Percentiles rank a stretch among this genome's conserved stretches.
phyloP scores from a whole-genome alignment of 768 basidiomycete genomes.

The Boletus rex-veris region DNA sequence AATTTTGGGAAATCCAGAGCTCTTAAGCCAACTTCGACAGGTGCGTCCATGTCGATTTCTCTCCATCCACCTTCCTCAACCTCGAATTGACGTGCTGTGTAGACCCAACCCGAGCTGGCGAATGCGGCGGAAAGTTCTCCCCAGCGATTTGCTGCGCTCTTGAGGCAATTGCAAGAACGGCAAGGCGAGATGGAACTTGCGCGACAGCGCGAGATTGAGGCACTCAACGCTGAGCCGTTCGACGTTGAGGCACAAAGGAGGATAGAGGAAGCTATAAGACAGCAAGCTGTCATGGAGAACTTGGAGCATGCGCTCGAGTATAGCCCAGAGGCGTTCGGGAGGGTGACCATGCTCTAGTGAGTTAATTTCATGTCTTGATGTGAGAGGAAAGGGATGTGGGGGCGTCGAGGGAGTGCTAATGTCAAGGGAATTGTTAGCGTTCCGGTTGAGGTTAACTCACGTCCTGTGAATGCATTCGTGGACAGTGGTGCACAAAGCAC shows the following conservation, averaged over 20 bases:
- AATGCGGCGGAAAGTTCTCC: constrained; percentile 67
- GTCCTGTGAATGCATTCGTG: constrained; percentile 92
- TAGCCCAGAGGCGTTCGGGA: constrained; percentile 88
- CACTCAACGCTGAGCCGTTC: constrained; percentile 84
- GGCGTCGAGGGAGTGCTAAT: constrained; percentile 10
- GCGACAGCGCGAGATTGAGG: constrained; percentile 57
- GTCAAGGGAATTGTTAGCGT: constrained; percentile 48
- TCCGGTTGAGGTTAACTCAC: constrained; percentile 87
- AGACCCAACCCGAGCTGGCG: constrained; percentile 84
- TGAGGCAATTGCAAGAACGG: constrained; percentile 57
- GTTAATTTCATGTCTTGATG: constrained; percentile 29
- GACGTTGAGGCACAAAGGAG: constrained; percentile 87
- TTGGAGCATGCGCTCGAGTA: constrained; percentile 93
- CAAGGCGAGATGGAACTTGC: constrained; percentile 52
- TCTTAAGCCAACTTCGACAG: constrained; percentile 71
- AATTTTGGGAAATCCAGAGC: constrained; percentile 73
- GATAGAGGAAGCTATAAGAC: constrained; percentile 92
- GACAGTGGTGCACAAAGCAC: constrained; percentile 97
- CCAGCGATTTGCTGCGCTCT: constrained; percentile 67
- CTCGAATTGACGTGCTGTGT: not conserved
- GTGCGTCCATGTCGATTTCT: constrained; percentile 35
- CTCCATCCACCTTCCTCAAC: not conserved
- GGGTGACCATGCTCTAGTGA: constrained; percentile 96
- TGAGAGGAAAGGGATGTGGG: not conserved
- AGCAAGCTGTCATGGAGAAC: constrained; percentile 88